A percentile compares a stretch with the other conserved stretches of the same genome.
Evolutionary conservation across 148 eudicot genomes (phyloP).

Genomic region (Chenopodium quinoa): DNA sequence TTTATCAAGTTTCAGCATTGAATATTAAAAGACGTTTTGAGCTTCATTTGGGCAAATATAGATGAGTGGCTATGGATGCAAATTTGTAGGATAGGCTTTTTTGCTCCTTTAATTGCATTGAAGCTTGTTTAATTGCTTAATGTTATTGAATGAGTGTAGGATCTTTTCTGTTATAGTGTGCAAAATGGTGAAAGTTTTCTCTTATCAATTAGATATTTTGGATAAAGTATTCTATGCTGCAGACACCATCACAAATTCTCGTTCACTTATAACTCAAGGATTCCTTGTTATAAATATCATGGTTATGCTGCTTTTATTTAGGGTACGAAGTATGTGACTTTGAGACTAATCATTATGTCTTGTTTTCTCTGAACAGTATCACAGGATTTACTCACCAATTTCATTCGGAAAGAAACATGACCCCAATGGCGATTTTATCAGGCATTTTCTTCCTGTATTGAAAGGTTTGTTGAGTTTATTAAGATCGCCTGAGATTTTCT

Average conservation of each 20-base stretch:
- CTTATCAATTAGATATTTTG: not conserved
- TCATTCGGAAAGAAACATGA: slow-evolving; percentile 91
- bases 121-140: not conserved
- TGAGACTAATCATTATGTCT: not conserved
- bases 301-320: not conserved
- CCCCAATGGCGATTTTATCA: slow-evolving; percentile 67
- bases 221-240: not conserved
- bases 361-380: slow-evolving; percentile 49
- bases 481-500: not conserved
- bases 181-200: not conserved
- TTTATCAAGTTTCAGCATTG: not conserved
- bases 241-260: not conserved
- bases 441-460: slow-evolving; percentile 82
- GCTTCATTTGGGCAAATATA: not conserved
- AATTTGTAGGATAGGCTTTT: not conserved
- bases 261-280: not conserved
- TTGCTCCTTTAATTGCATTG: not conserved
- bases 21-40: not conserved
- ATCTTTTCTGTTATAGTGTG: not conserved
- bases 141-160: not conserved
- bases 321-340: not conserved
- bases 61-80: not conserved
- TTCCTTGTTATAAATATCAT: not conserved
- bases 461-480: slow-evolving; percentile 49
- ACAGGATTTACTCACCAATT: slow-evolving; percentile 85